Evolutionary conservation across 1,284 basidiomycete species (phyloP), one percentile per base, ranked within the genome.

Genomic region (Moesziomyces antarcticus): DNA sequence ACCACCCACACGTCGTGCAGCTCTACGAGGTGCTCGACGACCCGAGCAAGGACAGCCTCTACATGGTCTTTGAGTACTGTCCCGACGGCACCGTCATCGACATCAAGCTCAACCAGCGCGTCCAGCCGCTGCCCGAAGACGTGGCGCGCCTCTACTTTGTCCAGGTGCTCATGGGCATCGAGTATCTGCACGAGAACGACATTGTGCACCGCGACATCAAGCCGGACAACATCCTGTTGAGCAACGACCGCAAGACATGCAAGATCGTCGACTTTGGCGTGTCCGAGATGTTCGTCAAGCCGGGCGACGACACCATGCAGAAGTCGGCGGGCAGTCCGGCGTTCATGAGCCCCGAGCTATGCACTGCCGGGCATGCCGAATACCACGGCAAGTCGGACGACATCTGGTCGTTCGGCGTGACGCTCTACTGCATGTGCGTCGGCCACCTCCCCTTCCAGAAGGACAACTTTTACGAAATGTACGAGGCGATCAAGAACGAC

Each of bases 261-360:
- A 88, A 88, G 77, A 84, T 89, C 49, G 88, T 86, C 72, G 87
- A 88, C 69, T 89, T 89, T 79, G 88, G 88, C 30, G 87, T 88
- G 0, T 87, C 87, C 1, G 87, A 88, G 58, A 87, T 88, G 85
- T 88, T 88, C 57, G 71, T 78, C 9, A 82, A 83, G 25, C 77
- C 81, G 0, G 85, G 84, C 14, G 86, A 87, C 56, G 86, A 87
- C 73, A 75, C 77, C 37, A 82, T 86, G 68, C 83, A 83, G 60
- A 84, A 86, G 55, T 83, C 84, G 21, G 86, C 84, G 0, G 88
- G 88, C 0, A 87, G 85, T 76, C 88, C 88, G 0, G 88, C 88
- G 0, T 89, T 88, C 75, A 87, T 88, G 83, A 86, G 86, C 56
- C 88, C 88, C 0, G 88, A 88, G 71, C 69, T 86, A 9, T 81